These are phyloP conservation scores for Xylaria sp. DNA, from an alignment of 2,329 filamentous ascomycete genomes.

Conservation along the genomic window DNA sequence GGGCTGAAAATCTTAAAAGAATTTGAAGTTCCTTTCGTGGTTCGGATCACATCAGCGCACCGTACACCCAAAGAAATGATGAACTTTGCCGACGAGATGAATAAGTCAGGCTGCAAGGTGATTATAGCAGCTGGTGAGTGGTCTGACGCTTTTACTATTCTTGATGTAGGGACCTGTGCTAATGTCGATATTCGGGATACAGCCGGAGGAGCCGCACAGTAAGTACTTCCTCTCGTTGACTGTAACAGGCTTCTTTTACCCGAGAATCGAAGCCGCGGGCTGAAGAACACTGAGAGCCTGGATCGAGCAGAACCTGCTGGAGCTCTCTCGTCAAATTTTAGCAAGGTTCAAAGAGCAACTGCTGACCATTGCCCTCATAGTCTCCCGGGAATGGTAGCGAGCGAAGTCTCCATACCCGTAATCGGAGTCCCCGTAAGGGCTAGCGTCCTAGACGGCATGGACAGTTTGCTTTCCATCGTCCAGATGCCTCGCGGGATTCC, in stretches of 20 bases:
- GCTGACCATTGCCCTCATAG: conserved; percentile 6
- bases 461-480: conserved; percentile 74
- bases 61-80: conserved; percentile 75
- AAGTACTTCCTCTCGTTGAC: conserved; percentile 5
- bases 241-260: no score
- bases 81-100: conserved; percentile 67
- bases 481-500: conserved; percentile 79
- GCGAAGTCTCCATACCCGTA: conserved; percentile 71
- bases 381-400: conserved; percentile 34
- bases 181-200: conserved; percentile 2
- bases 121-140: conserved; percentile 67
- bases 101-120: conserved; percentile 70
- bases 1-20: conserved; percentile 70
- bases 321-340: background rate
- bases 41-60: conserved; percentile 81
- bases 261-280: background rate
- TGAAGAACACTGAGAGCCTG: background rate
- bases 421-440: conserved; percentile 81
- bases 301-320: background rate
- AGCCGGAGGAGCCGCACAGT: conserved; percentile 32
- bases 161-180: conserved; percentile 6
- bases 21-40: conserved; percentile 75
- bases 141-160: background rate
- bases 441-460: conserved; percentile 72
- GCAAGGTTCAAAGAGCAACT: background rate